Evolutionary conservation across 2,329 filamentous ascomycete species (phyloP).

Genomic region (Remersonia thermophila): DNA sequence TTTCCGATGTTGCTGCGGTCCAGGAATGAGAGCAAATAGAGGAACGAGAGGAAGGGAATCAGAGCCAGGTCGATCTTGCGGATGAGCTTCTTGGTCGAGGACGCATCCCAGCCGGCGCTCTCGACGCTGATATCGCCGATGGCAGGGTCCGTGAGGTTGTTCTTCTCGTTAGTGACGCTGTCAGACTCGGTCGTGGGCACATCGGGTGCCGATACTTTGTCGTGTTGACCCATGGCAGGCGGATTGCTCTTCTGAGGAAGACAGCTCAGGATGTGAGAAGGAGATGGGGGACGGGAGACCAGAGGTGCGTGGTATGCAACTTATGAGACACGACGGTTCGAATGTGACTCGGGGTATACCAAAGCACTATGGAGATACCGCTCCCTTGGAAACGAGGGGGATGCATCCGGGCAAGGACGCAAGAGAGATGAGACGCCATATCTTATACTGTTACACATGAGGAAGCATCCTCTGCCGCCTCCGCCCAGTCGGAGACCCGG

Average conservation of each 20-base stretch:
- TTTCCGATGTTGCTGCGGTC: slow-evolving; percentile 39
- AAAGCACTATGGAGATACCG: not conserved
- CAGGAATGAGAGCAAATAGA: slow-evolving; percentile 40
- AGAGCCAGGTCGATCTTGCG: slow-evolving; percentile 37
- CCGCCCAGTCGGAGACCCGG: not conserved
- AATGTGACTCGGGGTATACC: not conserved
- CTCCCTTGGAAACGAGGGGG: not conserved
- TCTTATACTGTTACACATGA: not conserved
- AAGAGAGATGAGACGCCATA: too few species aligned
- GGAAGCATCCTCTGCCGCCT: not conserved
- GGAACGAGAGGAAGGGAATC: slow-evolving; percentile 40
- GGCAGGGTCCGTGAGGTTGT: slow-evolving; percentile 4
- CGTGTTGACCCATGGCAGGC: slow-evolving; percentile 11
- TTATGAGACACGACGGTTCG: not conserved
- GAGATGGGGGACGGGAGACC: not conserved
- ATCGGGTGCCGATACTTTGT: slow-evolving; percentile 13
- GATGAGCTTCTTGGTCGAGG: slow-evolving; percentile 32
- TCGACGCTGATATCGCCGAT: slow-evolving; percentile 13
- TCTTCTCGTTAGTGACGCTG: slow-evolving; percentile 17
- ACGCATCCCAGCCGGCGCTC: slow-evolving; percentile 21
- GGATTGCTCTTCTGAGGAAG: not conserved
- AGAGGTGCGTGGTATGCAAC: not conserved
- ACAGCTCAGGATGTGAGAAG: not conserved
- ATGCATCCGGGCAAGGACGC: too few species aligned
- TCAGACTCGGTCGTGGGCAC: slow-evolving; percentile 15